Percentiles rank a stretch among this genome's conserved stretches.
Conservation (phyloP, 2,329 filamentous ascomycete species). For the Knoxdaviesia proteae region DNA sequence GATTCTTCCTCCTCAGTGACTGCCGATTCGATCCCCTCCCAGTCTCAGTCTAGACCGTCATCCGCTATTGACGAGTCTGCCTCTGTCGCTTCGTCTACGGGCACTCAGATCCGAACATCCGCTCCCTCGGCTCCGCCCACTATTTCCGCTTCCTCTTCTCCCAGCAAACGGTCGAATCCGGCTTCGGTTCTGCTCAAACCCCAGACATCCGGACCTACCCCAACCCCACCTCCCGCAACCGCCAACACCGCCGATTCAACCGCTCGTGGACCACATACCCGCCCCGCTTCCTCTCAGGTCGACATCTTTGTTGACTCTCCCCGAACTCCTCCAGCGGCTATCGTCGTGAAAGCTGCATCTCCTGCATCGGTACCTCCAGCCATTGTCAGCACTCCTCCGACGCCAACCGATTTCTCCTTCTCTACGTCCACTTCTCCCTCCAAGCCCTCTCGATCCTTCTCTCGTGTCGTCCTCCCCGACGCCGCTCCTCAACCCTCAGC, state of each 20-base stretch:
- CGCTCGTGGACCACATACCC: background rate
- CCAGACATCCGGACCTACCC: background rate
- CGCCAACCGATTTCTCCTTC: constrained; percentile 27
- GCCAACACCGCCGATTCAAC: background rate
- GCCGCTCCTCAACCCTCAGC: constrained; percentile 6
- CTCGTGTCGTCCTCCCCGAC: background rate
- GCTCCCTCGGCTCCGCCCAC: background rate
- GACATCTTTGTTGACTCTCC: constrained; percentile 12
- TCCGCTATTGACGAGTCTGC: too few species aligned
- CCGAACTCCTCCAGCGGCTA: constrained; percentile 23
- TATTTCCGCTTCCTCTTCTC: background rate
- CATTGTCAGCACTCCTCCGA: constrained; percentile 47
- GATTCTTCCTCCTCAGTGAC: background rate
- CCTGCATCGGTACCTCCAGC: constrained; percentile 7
- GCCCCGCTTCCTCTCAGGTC: constrained; percentile 2
- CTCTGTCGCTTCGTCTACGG: too few species aligned
- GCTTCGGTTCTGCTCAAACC: background rate
- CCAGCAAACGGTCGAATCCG: too few species aligned
- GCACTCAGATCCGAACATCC: too few species aligned
- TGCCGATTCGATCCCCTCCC: too few species aligned
- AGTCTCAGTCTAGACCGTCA: too few species aligned
- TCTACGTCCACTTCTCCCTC: constrained; percentile 8
- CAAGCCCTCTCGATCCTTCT: constrained; percentile 2
- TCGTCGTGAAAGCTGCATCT: constrained; percentile 20
- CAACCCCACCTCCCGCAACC: background rate